Percentiles rank a stretch among this genome's conserved stretches.
Conservation (phyloP, 257 asterid species). For the Parsonsia alboflavescens region DNA sequence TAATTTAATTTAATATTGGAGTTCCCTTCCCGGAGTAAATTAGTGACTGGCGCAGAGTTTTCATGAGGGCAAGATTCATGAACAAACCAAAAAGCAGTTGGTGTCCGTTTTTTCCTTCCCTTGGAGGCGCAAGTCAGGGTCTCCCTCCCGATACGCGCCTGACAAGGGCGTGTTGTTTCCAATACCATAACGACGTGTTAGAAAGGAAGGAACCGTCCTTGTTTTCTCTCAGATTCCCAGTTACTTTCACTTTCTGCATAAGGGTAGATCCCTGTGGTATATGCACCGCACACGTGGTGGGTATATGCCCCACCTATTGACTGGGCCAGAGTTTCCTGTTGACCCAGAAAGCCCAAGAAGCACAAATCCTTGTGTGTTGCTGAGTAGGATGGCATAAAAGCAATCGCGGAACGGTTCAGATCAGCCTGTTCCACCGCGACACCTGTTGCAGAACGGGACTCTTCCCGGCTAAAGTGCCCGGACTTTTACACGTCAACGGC, state of each 20-base stretch:
- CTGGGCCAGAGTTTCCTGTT: slow-evolving; percentile 26
- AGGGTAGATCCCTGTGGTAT: slow-evolving; percentile 16
- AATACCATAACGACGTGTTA: background rate
- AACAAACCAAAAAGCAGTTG: slow-evolving; percentile 38
- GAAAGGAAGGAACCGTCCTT: background rate
- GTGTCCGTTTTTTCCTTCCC: slow-evolving; percentile 28
- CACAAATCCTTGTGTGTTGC: slow-evolving; percentile 1
- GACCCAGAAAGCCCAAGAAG: slow-evolving; percentile 26
- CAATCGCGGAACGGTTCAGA: background rate
- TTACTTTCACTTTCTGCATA: slow-evolving; percentile 20
- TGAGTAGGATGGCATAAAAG: background rate
- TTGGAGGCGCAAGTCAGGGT: slow-evolving; percentile 15
- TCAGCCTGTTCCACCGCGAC: background rate
- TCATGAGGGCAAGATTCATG: slow-evolving; percentile 14
- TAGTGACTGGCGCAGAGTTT: slow-evolving; percentile 3
- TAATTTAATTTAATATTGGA: background rate
- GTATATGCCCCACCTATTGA: slow-evolving; percentile 23
- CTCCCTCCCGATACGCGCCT: slow-evolving; percentile 9
- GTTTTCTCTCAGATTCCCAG: slow-evolving; percentile 6
- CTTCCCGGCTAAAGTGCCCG: slow-evolving; percentile 1
- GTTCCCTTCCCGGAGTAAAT: slow-evolving; percentile 6
- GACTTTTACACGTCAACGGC: slow-evolving; percentile 12
- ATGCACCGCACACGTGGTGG: slow-evolving; percentile 41
- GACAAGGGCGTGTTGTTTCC: background rate
- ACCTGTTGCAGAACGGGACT: background rate